phyloP scores from a whole-genome alignment of 1,284 basidiomycete genomes.

The Vanrija pseudolonga region DNA sequence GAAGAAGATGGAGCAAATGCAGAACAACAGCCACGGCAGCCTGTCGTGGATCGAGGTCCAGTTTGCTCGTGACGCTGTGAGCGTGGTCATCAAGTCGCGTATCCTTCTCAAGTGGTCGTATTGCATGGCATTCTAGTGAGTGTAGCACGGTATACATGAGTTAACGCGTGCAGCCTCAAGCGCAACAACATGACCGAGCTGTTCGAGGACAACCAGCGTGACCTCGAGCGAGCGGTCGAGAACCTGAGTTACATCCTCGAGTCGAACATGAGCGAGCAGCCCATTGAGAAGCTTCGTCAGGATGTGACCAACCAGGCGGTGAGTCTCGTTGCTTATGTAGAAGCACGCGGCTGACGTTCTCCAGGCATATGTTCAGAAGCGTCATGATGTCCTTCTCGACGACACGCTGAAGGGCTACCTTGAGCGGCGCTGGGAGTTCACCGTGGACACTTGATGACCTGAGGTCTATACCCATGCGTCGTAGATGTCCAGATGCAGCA shows the following conservation, averaged over 20 bases:
- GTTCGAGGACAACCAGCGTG: conserved; percentile 96
- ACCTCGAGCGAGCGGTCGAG: conserved; percentile 92
- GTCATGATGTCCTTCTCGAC: conserved; percentile 90
- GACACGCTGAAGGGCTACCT: conserved; percentile 89
- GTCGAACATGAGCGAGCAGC: conserved; percentile 75
- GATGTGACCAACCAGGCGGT: conserved; percentile 93
- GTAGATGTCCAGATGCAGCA: too few relatives aligned
- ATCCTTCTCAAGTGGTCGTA: conserved; percentile 99
- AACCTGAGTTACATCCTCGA: conserved; percentile 90
- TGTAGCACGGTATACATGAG: background rate
- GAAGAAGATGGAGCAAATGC: conserved; percentile 99
- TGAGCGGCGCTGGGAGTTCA: conserved; percentile 61
- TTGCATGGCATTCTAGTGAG: conserved; percentile 92
- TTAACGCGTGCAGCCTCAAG: conserved; percentile 49
- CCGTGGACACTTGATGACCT: conserved; percentile 11
- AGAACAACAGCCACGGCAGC: conserved; percentile 70
- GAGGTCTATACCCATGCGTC: conserved; percentile 1
- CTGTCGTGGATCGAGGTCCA: conserved; percentile 99
- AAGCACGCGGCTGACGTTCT: background rate
- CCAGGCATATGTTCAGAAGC: conserved; percentile 91
- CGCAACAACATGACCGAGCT: conserved; percentile 90
- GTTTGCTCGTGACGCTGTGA: conserved; percentile 96
- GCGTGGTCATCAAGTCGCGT: conserved; percentile 82
- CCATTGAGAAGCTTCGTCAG: conserved; percentile 75
- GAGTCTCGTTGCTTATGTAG: conserved; percentile 28